A percentile compares a stretch with the other conserved stretches of the same genome.
phyloP scores from a whole-genome alignment of 2,329 filamentous ascomycete genomes.

The Diaporthe sp. region DNA sequence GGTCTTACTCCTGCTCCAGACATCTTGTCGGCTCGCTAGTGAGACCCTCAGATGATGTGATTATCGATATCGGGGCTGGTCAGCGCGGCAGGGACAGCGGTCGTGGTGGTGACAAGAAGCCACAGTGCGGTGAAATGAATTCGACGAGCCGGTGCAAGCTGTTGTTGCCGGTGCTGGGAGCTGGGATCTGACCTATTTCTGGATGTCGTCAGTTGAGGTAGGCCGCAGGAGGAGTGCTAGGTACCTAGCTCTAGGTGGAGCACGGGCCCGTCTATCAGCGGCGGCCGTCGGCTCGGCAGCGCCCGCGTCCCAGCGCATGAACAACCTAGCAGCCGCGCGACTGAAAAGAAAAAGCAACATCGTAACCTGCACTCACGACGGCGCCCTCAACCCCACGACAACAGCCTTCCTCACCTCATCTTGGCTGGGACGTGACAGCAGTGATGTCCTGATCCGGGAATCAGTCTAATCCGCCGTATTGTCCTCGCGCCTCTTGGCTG shows the following conservation, averaged over 20 bases:
- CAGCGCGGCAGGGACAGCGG: neutral
- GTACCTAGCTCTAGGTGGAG: conserved; percentile 21
- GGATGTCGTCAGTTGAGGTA: conserved; percentile 54
- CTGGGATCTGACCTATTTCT: conserved; percentile 50
- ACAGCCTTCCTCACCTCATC: conserved; percentile 11
- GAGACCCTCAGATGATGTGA: neutral
- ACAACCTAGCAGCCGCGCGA: conserved; percentile 35
- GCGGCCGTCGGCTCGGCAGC: conserved; percentile 36
- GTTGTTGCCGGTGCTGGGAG: neutral
- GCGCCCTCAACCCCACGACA: conserved; percentile 15
- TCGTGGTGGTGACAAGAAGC: conserved; percentile 24
- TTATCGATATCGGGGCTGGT: neutral
- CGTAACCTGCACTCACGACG: conserved; percentile 27
- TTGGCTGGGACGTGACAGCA: conserved; percentile 32
- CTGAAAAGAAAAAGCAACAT: conserved; percentile 38
- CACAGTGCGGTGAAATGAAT: conserved; percentile 1
- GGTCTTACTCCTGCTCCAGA: conserved; percentile 56
- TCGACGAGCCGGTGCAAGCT: conserved; percentile 5
- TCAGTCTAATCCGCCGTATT: conserved; percentile 9
- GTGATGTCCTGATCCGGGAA: conserved; percentile 37
- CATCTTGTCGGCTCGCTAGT: conserved; percentile 49
- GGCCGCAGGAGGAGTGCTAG: conserved; percentile 41
- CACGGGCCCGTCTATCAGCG: conserved; percentile 28
- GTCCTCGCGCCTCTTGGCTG: conserved; percentile 27
- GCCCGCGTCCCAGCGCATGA: conserved; percentile 33